These are phyloP conservation scores for Sporormia fimetaria DNA, from an alignment of 495 filamentous ascomycete genomes.

Conservation along the genomic window DNA sequence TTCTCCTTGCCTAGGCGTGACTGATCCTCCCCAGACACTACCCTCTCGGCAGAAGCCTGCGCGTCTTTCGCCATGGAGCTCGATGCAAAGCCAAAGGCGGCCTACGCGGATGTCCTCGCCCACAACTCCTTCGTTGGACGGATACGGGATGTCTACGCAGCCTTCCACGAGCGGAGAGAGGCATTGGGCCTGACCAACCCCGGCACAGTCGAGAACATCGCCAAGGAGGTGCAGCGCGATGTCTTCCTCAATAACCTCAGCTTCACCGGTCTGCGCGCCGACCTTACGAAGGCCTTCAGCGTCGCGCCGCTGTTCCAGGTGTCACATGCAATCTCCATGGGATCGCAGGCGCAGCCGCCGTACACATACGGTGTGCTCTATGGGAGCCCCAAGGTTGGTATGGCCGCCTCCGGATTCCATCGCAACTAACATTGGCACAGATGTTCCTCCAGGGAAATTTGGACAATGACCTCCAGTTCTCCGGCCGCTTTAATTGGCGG, in stretches of 20 bases:
- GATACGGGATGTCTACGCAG: constrained; percentile 64
- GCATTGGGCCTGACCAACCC: constrained; percentile 84
- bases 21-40: too few species aligned
- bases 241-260: constrained; percentile 89
- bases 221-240: constrained; percentile 85
- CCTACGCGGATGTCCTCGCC: constrained; percentile 52
- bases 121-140: constrained; percentile 59
- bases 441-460: constrained; percentile 90
- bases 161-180: constrained; percentile 75
- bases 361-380: constrained; percentile 92
- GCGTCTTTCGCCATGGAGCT: constrained; percentile 17
- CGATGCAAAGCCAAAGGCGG: constrained; percentile 11
- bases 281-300: constrained; percentile 90
- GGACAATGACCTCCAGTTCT: constrained; percentile 76
- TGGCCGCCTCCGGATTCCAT: background rate
- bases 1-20: too few species aligned
- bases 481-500: constrained; percentile 79
- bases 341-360: constrained; percentile 71
- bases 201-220: constrained; percentile 82
- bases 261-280: constrained; percentile 89
- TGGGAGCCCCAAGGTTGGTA: constrained; percentile 76
- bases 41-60: background rate
- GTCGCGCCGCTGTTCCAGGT: constrained; percentile 90
- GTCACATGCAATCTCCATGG: constrained; percentile 91
- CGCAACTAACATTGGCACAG: constrained; percentile 36